Percentiles rank a stretch among this genome's conserved stretches.
phyloP scores from a whole-genome alignment of 169 alveolate species.

The Eimeria necatrix region DNA sequence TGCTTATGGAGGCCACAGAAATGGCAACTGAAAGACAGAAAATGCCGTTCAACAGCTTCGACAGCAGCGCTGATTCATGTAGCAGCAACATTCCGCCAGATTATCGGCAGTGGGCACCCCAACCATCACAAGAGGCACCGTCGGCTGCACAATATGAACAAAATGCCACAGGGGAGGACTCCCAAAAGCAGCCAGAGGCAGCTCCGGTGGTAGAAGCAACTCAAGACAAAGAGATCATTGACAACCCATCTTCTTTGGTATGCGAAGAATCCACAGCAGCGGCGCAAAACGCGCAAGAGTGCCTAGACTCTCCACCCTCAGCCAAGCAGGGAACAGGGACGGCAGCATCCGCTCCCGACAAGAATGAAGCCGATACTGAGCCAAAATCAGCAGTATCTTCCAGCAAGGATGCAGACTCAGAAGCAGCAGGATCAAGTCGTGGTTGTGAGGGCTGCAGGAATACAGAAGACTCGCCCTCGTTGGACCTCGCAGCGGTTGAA shows the following conservation, averaged over 20 bases:
- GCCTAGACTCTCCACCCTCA: too few species aligned
- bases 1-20: not conserved
- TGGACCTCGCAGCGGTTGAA: too few species aligned
- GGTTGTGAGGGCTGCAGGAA: too few species aligned
- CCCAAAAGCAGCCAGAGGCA: not conserved
- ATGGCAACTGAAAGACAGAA: not conserved
- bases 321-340: too few species aligned
- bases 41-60: not conserved
- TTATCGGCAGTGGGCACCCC: slow-evolving; percentile 44
- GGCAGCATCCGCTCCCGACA: too few species aligned
- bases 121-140: not conserved
- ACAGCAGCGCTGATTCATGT: slow-evolving; percentile 6
- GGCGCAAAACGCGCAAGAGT: not conserved
- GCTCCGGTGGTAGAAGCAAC: not conserved
- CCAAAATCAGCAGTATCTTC: too few species aligned
- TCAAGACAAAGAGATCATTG: not conserved
- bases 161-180: not conserved
- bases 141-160: too few species aligned
- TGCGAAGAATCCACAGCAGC: slow-evolving; percentile 2
- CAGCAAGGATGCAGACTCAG: too few species aligned
- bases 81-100: slow-evolving; percentile 38
- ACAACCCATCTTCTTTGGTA: not conserved
- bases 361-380: too few species aligned
- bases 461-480: too few species aligned
- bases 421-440: too few species aligned